These are phyloP conservation scores for Botryotinia globosa DNA, from an alignment of 2,329 filamentous ascomycete species.

Conservation along the genomic window DNA sequence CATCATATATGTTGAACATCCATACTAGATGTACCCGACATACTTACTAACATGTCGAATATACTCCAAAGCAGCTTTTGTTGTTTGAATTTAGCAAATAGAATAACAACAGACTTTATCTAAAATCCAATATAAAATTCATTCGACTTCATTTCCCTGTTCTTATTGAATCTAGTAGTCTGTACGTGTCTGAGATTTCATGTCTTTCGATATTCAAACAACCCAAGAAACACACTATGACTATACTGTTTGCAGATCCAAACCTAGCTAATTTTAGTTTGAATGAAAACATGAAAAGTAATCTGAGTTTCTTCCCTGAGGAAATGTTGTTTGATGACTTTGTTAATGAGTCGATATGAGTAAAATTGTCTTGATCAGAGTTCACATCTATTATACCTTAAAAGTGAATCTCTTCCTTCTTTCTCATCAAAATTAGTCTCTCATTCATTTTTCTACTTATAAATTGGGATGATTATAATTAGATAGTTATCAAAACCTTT, in stretches of 20 bases:
- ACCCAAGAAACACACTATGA: background rate
- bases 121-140: rapidly evolving
- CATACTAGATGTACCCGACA: too few species aligned
- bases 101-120: rapidly evolving
- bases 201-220: background rate
- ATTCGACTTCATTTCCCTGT: background rate
- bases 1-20: background rate
- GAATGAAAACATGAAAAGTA: background rate
- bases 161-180: background rate
- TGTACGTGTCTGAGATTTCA: background rate
- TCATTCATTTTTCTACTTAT: background rate
- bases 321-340: background rate
- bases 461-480: background rate
- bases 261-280: background rate
- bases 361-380: rapidly evolving
- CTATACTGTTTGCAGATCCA: background rate
- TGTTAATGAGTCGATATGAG: background rate
- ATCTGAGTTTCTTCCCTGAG: background rate
- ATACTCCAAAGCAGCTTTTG: background rate
- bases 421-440: rapidly evolving
- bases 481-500: background rate
- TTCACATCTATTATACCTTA: background rate
- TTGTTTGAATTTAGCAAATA: background rate
- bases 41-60: background rate
- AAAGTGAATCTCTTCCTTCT: background rate